phyloP scores from a whole-genome alignment of 2,329 filamentous ascomycete genomes.

The Colletotrichum eleusines region DNA sequence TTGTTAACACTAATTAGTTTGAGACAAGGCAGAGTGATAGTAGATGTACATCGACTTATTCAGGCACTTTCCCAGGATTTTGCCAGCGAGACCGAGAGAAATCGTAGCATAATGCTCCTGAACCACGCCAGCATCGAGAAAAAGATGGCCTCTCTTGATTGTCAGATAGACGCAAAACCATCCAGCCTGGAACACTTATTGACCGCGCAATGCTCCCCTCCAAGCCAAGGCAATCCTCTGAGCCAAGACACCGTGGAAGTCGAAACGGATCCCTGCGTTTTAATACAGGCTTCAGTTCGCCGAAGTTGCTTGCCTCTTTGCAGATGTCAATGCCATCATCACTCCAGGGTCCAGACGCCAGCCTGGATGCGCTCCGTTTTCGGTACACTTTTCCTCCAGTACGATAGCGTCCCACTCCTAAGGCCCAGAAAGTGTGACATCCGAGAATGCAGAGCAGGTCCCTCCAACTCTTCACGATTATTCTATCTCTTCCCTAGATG shows the following conservation, averaged over 20 bases:
- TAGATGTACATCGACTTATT: slow-evolving; percentile 7
- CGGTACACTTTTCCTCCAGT: slow-evolving; percentile 13
- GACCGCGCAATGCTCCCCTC: not conserved
- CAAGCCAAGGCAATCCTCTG: too few relatives aligned
- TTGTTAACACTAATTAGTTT: not conserved
- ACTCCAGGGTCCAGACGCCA: slow-evolving; percentile 3
- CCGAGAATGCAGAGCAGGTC: not conserved
- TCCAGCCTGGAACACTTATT: not conserved
- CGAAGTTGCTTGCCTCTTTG: slow-evolving; percentile 1
- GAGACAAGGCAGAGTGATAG: slow-evolving; percentile 13
- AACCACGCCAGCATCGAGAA: not conserved
- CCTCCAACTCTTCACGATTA: slow-evolving; percentile 2
- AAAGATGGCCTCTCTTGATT: not conserved
- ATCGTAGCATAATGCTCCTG: not conserved
- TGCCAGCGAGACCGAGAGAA: not conserved
- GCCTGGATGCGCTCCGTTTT: slow-evolving; percentile 11
- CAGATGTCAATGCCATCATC: slow-evolving; percentile 27
- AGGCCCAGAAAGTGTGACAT: slow-evolving; percentile 1
- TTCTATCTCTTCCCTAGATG: slow-evolving; percentile 24
- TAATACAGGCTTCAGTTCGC: not conserved
- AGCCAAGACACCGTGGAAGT: not conserved
- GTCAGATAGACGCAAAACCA: not conserved
- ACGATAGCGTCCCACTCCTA: slow-evolving; percentile 5
- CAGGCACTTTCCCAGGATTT: not conserved
- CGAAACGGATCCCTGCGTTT: not conserved